Base-by-base conservation (phyloP, 1,284 basidiomycete genomes). In the Ustilago sp. region DNA sequence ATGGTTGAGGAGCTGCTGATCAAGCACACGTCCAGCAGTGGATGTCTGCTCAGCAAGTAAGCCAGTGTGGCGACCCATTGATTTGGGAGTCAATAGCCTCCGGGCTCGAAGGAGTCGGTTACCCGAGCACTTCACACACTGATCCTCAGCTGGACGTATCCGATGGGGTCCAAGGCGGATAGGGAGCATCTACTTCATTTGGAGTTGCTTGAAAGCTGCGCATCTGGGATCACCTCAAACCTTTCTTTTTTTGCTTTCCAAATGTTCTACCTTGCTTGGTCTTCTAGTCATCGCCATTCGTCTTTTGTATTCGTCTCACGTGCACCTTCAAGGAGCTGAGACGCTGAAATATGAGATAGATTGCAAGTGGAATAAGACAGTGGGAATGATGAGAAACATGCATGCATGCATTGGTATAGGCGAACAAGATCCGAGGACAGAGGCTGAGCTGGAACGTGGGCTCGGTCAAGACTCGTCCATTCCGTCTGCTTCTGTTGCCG, bases 111-210 rank as follows among this genome's bases (percentile, higher is more conserved):
- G 76, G 76, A 78, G 76, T 78, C 72, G 76, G 76, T 78, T 66
- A 58, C 68, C 76, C 76, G 72, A 68, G 76, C 76, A 78, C 76
- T 68, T 71, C 76, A 74, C 68, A 65, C 67, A 64, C 68, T 72
- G 72, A 69, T 58, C 76, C 76, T 78, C 76, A 75, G 72, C 72
- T 78, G 76, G 72, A 78, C 72, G 76, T 78, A 78, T 78, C 76
- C 65, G 65, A 48, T 47, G 63, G 76, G 63, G 23, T 60, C 53
- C 64, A 74, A 69, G 76, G 76, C 45, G 72, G 72, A 72, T 72
- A 74, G 76, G 76, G 76, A 78, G 76, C 76, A 71, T 63, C 32
- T 35, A 71, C 68, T 63, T 70, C 67, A 8, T 31, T 48, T 39
- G 61, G 61, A 65, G 66, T 67, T 68, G 76, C 76, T 78, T 78